Evolutionary conservation across 2,329 filamentous ascomycete genomes (phyloP), one percentile per base, ranked within the genome.

Genomic region (Alternaria gansuensis): DNA sequence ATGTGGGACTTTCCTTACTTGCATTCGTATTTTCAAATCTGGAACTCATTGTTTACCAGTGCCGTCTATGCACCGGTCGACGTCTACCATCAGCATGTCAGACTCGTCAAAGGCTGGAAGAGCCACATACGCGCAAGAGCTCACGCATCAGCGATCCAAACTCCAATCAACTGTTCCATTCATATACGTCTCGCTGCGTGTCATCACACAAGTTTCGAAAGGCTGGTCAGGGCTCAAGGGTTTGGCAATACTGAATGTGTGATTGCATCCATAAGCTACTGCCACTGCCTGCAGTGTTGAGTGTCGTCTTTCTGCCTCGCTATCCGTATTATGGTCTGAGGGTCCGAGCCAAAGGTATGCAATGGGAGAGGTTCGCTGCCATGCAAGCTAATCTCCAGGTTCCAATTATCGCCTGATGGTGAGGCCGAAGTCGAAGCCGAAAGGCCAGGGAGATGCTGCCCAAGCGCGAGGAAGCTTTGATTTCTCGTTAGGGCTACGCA

Each of bases 71-170:
- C 23, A 44, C 37, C 21, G 28, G 43, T 54, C 55, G 21, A 23
- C 36, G 43, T 54, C 55, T 26, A 23, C 36, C 23, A 43, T 49
- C 50, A 54, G 55, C 36, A 46, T 48, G 56, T 51, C 59, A 56
- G 52, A 46, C 23, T 41, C 41, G 24, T 50, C 39, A 36, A 36
- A 45, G 36, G n/a, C 5, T 26, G 45, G 11, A 5, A 34, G 33
- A 50, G 17, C 14, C 23, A 43, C 48, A 48, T 5, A n/a, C 41
- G 31, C 41, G 24, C 33, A 40, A 54, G 8, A 10, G 26, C n/a
- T 28, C 11, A 39, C 17, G 46, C 29, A 34, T 33, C 29, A 48
- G 13, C 21, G 17, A 34, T 24, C 0, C 33, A n/a, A 34, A 24
- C 7, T 2, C 29, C 13, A 36, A 34, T 28, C 11, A 39, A 17